Evolutionary conservation across 345 rosid genomes (phyloP).

Genomic region (Boechera divaricarpa): DNA sequence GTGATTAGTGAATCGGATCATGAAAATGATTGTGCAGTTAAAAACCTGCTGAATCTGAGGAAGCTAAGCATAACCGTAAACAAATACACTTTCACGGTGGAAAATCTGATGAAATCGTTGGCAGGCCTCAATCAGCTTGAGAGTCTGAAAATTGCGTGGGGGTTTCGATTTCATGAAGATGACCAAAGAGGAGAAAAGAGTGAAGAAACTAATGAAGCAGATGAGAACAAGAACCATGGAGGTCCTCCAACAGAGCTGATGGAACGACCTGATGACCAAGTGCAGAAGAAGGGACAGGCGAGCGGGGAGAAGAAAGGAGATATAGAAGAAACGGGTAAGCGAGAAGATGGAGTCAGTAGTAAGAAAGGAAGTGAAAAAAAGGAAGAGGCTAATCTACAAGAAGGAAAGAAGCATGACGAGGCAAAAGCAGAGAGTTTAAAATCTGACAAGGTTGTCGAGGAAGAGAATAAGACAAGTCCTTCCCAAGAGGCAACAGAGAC

Average conservation of each 20-base stretch:
- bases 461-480: slow-evolving; percentile 6
- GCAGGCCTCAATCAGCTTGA: slow-evolving; percentile 19
- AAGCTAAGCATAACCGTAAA: slow-evolving; percentile 52
- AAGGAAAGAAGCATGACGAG: neutral
- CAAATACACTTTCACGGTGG: neutral
- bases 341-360: neutral
- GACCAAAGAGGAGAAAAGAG: neutral
- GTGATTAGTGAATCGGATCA: slow-evolving; percentile 44
- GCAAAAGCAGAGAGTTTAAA: slow-evolving; percentile 7
- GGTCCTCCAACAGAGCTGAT: too few relatives aligned
- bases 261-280: neutral
- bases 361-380: neutral
- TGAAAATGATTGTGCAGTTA: slow-evolving; percentile 30
- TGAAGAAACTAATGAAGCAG: neutral
- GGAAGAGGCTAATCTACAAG: neutral
- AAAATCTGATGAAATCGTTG: slow-evolving; percentile 7
- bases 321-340: neutral
- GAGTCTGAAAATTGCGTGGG: slow-evolving; percentile 54
- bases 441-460: slow-evolving; percentile 11
- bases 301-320: slow-evolving; percentile 25
- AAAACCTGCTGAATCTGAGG: slow-evolving; percentile 27
- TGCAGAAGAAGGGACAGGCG: slow-evolving; percentile 8
- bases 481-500: neutral
- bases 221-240: too few relatives aligned
- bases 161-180: slow-evolving; percentile 26